Percentiles rank a stretch among this genome's conserved stretches.
These are phyloP conservation scores for Psilocybe azurescens DNA, from an alignment of 768 basidiomycete genomes.

Conservation along the genomic window DNA sequence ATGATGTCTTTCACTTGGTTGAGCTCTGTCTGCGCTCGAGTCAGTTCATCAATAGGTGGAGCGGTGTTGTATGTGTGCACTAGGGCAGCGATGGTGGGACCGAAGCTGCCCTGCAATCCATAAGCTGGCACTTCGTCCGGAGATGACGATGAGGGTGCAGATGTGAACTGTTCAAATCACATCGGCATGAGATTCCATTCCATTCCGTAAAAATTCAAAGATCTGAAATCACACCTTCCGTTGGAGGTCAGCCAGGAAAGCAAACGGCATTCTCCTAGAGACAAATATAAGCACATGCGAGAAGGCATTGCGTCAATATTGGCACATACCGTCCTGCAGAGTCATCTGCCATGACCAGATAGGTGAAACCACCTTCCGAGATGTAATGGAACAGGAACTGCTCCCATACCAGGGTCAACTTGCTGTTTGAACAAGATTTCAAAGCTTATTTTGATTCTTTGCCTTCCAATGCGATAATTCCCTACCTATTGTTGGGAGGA, in stretches of 20 bases:
- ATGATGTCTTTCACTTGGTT: constrained; percentile 95
- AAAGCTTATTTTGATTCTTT: neutral
- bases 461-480: constrained; percentile 17
- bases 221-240: constrained; percentile 55
- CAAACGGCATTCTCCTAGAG: constrained; percentile 87
- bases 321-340: constrained; percentile 77
- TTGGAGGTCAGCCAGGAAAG: constrained; percentile 88
- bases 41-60: constrained; percentile 87
- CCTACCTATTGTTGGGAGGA: constrained; percentile 81
- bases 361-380: constrained; percentile 85
- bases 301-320: neutral
- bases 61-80: constrained; percentile 90
- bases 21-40: constrained; percentile 88
- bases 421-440: constrained; percentile 48
- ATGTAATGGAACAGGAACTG: constrained; percentile 95
- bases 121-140: constrained; percentile 60
- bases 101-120: constrained; percentile 74
- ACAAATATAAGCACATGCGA: constrained; percentile 8
- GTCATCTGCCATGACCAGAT: constrained; percentile 95
- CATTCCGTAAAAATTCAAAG: too few relatives aligned
- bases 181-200: neutral
- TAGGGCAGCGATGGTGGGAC: constrained; percentile 70
- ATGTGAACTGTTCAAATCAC: constrained; percentile 51
- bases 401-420: constrained; percentile 89
- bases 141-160: constrained; percentile 69